These are phyloP conservation scores for Sporobolomyces phaffii DNA, from an alignment of 768 basidiomycete species.

Conservation along the genomic window DNA sequence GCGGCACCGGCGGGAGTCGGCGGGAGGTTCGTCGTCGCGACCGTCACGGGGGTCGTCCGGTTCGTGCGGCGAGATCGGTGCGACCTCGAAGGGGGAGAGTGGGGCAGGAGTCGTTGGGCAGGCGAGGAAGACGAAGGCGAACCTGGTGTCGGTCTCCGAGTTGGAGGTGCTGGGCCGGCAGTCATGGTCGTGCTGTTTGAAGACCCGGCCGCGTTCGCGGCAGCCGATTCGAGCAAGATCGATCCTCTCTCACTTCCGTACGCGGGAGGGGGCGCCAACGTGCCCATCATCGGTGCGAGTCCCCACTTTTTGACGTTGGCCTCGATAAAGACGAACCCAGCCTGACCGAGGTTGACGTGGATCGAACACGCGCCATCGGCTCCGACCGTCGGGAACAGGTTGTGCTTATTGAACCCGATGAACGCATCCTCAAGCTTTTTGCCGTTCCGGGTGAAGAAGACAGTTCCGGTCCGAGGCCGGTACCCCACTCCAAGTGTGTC, in stretches of 20 bases:
- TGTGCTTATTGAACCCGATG: constrained; percentile 77
- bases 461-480: constrained; percentile 88
- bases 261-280: constrained; percentile 92
- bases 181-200: not conserved
- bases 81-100: not conserved
- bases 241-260: constrained; percentile 96
- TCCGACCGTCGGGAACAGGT: constrained; percentile 94
- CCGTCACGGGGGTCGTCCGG: too few relatives aligned
- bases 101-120: not conserved
- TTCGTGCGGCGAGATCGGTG: constrained; percentile 50
- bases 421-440: constrained; percentile 95
- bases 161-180: constrained; percentile 48
- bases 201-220: constrained; percentile 43
- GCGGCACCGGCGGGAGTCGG: constrained; percentile 35
- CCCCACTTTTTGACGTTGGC: constrained; percentile 99
- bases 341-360: constrained; percentile 95
- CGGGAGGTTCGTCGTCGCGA: constrained; percentile 54
- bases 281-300: constrained; percentile 91
- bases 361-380: constrained; percentile 94
- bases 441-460: constrained; percentile 99
- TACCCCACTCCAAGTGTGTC: constrained; percentile 95
- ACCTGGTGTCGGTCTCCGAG: constrained; percentile 42
- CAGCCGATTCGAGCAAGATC: constrained; percentile 86
- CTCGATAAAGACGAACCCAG: constrained; percentile 98
- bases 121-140: not conserved